phyloP scores from a whole-genome alignment of 768 basidiomycete genomes.

The Lactarius quietus region DNA sequence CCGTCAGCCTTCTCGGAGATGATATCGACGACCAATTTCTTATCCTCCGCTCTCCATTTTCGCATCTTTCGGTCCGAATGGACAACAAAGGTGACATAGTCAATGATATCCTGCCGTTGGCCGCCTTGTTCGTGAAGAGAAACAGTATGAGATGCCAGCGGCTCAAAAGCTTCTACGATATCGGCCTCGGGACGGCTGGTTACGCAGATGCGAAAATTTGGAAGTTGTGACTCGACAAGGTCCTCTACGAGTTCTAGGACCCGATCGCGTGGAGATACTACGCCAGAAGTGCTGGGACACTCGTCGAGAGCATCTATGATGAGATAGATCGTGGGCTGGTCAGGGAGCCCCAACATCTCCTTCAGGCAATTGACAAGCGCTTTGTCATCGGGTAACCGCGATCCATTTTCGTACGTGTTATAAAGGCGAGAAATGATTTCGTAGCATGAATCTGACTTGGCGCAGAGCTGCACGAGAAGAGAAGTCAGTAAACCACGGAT shows the following conservation, averaged over 20 bases:
- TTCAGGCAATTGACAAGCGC: background rate
- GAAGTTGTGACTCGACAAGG: background rate
- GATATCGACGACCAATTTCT: background rate
- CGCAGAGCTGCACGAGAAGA: slow-evolving; percentile 1
- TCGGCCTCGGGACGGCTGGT: slow-evolving; percentile 7
- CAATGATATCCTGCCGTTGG: background rate
- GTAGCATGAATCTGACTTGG: slow-evolving; percentile 1
- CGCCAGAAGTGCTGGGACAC: slow-evolving; percentile 1
- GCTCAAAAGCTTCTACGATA: background rate
- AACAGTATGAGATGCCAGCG: background rate
- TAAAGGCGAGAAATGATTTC: background rate
- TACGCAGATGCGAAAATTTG: slow-evolving; percentile 2
- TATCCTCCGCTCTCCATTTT: slow-evolving; percentile 4
- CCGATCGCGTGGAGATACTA: background rate
- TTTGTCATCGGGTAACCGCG: background rate
- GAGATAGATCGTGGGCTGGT: background rate
- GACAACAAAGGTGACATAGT: background rate
- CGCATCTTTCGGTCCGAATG: background rate
- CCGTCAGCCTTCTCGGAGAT: slow-evolving; percentile 4
- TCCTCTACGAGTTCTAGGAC: background rate
- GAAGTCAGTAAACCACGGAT: background rate
- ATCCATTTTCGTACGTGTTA: background rate
- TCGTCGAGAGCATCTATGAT: slow-evolving; percentile 13
- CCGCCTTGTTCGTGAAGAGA: background rate
- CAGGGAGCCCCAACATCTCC: background rate